Evolutionary conservation across 2,329 filamentous ascomycete genomes (phyloP).

Genomic region (Aspergillus sp.): DNA sequence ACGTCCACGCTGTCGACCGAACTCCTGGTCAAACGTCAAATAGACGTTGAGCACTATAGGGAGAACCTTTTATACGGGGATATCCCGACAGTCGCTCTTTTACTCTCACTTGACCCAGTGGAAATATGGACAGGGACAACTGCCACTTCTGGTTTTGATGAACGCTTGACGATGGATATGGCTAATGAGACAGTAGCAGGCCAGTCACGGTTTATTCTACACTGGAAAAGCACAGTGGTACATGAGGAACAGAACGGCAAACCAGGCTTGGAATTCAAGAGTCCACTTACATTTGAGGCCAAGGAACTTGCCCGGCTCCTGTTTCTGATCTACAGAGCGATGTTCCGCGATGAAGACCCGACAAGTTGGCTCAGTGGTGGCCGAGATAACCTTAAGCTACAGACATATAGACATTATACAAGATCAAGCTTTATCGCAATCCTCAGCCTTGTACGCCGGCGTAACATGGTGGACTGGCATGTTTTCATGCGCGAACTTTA

Average conservation of each 20-base stretch:
- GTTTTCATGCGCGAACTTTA: not conserved
- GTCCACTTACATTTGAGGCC: not conserved
- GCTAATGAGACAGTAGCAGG: not conserved
- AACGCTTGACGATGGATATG: not conserved
- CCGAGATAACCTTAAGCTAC: not conserved
- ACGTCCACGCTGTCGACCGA: not conserved
- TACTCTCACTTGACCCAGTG: not conserved
- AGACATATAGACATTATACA: constrained; percentile 4
- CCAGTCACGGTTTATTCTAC: not conserved
- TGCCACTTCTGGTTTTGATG: not conserved
- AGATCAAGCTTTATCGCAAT: not conserved
- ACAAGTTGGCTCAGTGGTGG: not conserved
- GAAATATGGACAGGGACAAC: not conserved
- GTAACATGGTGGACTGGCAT: not conserved
- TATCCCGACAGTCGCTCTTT: not conserved
- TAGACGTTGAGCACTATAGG: not conserved
- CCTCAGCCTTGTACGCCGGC: not conserved
- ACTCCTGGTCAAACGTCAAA: not conserved
- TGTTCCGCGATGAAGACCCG: not conserved
- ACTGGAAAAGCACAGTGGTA: not conserved
- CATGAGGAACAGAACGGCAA: no score
- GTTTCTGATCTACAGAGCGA: not conserved
- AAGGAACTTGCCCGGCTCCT: not conserved
- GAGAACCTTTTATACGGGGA: not conserved
- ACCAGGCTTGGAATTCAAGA: not conserved